Base-by-base conservation (phyloP, 1,284 basidiomycete species). In the Puccinia coronata region DNA sequence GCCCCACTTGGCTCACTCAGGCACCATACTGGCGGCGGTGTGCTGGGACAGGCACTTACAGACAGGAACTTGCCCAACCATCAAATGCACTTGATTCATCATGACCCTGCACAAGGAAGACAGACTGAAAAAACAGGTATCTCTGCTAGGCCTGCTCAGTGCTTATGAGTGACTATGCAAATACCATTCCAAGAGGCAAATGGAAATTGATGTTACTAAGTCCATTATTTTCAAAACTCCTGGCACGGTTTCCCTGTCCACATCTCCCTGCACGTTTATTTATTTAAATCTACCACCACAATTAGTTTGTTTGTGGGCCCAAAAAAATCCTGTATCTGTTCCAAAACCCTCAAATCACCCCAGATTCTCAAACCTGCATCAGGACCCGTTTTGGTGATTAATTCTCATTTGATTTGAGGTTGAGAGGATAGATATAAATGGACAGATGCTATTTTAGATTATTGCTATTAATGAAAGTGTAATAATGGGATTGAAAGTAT, bases 181-280 rank as follows among this genome's bases (percentile, higher is more conserved):
- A 41, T 20, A 36, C 23, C 20, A 18, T 36, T 63, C 61, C 63
- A 47, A 67, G 28, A 67, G n/a, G 63, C 20, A 67, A 67, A 65
- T 41, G n/a, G 63, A 67, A 67, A 67, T 25, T 41, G 6, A 67
- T 47, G 47, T 1, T 25, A 47, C n/a, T 47, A 67, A 67, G 25
- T 43, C 63, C 28, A n/a, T 41, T 67, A n/a, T n/a, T n/a, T n/a
- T 67, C 12, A 28, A 39, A 16, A 43, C 41, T 47, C 47, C 41
- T 2, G 28, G 11, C 39, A 28, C 63, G n/a, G 8, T 23, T 53
- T 6, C 18, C 51, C 5, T 6, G 34, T 65, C 61, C 39, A 14
- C 39, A 11, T 25, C 36, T n/a, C 43, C n/a, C n/a, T n/a, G n/a
- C n/a, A n/a, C n/a, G n/a, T n/a, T n/a, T n/a, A n/a, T n/a, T n/a